Conservation (phyloP, 768 basidiomycete genomes). For the Rhodocollybia butyracea region DNA sequence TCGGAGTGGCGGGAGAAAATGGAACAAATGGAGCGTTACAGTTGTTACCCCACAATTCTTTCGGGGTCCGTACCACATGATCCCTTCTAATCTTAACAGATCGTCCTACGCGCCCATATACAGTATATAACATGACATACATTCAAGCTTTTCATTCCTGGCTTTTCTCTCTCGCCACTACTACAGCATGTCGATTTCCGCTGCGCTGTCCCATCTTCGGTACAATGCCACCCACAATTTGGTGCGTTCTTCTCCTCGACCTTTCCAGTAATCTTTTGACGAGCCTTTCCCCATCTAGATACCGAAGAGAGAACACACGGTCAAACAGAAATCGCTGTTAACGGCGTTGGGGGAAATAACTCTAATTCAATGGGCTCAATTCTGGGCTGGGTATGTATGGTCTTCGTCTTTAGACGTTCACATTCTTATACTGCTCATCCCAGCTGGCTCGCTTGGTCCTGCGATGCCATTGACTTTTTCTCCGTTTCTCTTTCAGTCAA, state of each 20-base stretch:
- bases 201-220: background rate
- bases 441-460: conserved; percentile 85
- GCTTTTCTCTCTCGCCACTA: no score
- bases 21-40: no score
- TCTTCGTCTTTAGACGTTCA: background rate
- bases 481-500: conserved; percentile 61
- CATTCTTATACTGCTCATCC: conserved; percentile 1
- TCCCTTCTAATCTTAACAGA: no score
- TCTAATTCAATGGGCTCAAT: conserved; percentile 54
- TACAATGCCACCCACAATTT: conserved; percentile 8
- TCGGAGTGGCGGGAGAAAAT: no score
- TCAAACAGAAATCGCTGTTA: conserved; percentile 36
- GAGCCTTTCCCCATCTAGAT: no score
- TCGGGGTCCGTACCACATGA: no score
- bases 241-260: no score
- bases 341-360: conserved; percentile 41
- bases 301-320: conserved; percentile 42
- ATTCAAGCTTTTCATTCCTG: background rate
- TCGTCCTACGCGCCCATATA: no score
- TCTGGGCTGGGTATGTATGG: conserved; percentile 57
- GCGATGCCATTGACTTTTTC: conserved; percentile 87
- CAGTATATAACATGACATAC: no score
- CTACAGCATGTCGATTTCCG: no score
- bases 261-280: no score
- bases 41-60: no score